Base-by-base conservation (phyloP, 2,329 filamentous ascomycete genomes). In the Aspergillus bombycis region DNA sequence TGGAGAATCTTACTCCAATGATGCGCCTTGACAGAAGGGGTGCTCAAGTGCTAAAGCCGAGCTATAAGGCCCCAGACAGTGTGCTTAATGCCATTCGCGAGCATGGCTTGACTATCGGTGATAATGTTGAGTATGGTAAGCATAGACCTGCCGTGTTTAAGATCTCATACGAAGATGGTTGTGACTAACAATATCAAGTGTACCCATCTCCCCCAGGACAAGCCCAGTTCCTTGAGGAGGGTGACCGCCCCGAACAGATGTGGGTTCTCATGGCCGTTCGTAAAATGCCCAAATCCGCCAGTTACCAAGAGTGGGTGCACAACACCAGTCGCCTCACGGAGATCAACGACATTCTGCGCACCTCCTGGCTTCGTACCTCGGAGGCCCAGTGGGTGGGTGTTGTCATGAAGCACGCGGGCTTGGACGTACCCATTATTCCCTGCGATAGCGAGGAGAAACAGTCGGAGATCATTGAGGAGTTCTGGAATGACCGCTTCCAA, bases 341-440 rank as follows among this genome's bases (percentile, higher is more conserved):
- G 10, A 43, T 26, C 7, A 62, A 62, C 36, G 43, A 62, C 10
- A 58, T 62, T 23, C 60, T 62, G 54, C 21, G 60, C 3, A 52
- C 60, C 30, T 50, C 36, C 21, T 58, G 46, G 43, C 28, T 57
- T n/a, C 56, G 53, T 36, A 36, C 53, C n/a, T 36, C 53, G 12
- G 34, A 54, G 30, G 46, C 32, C 32, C 32, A 34, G 32, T 34
- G 58, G 58, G 23, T 43, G 26, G 32, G 41, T 28, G 50, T 55
- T 10, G 50, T 55, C n/a, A 48, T 60, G 9, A 21, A 21, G 10
- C 32, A 50, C 21, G 21, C 36, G 3, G 26, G 26, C 21, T 45
- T 60, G 21, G 48, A 60, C 36, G 32, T 60, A 14, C 19, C 26
- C 16, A 30, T 55, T 26, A 54, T 60, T 34, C 16, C 30, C n/a